Evolutionary conservation across 345 rosid genomes (phyloP).

Genomic region (Eucalyptus shirleyi): DNA sequence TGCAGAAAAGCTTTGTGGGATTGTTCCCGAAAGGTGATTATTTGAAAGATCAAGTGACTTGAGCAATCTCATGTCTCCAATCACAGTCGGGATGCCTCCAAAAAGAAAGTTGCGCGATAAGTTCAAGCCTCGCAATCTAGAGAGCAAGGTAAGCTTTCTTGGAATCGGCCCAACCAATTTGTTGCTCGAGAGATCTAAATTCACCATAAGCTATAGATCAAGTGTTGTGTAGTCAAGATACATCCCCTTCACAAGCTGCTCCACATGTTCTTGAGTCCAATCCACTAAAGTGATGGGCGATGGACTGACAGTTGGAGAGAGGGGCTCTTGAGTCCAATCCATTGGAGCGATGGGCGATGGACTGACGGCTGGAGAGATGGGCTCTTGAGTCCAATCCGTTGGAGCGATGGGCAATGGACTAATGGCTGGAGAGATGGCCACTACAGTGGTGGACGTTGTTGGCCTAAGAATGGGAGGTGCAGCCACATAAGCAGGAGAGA

Average conservation of each 20-base stretch:
- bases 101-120: neutral
- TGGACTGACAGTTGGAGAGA: no score
- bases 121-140: neutral
- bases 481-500: no score
- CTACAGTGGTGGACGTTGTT: no score
- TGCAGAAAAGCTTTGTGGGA: neutral
- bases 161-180: constrained; percentile 3
- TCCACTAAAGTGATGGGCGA: no score
- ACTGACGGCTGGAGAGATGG: no score
- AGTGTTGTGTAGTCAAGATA: neutral
- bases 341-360: no score
- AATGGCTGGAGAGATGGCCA: no score
- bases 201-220: neutral
- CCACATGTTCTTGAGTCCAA: neutral
- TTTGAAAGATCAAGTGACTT: neutral
- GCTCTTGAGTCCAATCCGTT: no score
- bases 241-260: neutral
- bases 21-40: neutral
- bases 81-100: neutral
- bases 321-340: no score
- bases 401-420: fast-evolving
- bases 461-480: no score
- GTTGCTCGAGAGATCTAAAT: constrained; percentile 10
- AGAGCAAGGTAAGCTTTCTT: neutral
- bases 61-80: neutral